A percentile compares a stretch with the other conserved stretches of the same genome.
Evolutionary conservation across 257 asterid species (phyloP).

Genomic region (Fraxinus cuspidata): DNA sequence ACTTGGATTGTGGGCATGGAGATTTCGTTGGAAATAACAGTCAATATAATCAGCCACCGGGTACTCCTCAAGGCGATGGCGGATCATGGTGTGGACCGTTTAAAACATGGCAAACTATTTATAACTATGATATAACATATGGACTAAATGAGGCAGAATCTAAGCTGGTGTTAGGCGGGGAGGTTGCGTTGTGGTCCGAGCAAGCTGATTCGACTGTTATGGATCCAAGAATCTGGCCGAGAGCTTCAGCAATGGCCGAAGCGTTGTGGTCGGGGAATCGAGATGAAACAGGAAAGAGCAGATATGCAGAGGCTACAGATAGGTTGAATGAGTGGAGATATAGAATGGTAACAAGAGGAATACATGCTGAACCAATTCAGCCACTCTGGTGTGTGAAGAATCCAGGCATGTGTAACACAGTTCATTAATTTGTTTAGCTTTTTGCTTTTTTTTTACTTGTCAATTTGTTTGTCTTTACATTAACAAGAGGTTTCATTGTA

Average conservation of each 20-base stretch:
- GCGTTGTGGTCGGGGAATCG: constrained; percentile 84
- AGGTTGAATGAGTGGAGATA: constrained; percentile 87
- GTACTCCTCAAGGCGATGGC: constrained; percentile 55
- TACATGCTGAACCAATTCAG: constrained; percentile 85
- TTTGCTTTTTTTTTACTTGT: too few species aligned
- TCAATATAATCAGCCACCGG: constrained; percentile 57
- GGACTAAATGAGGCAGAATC: constrained; percentile 58
- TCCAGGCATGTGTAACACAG: constrained; percentile 85
- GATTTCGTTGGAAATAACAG: constrained; percentile 58
- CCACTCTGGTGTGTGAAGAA: constrained; percentile 91
- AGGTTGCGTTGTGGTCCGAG: constrained; percentile 91
- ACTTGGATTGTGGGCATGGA: constrained; percentile 96
- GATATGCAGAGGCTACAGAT: constrained; percentile 78
- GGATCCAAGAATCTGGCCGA: constrained; percentile 86
- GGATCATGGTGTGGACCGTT: constrained; percentile 95
- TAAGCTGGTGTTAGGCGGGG: constrained; percentile 80
- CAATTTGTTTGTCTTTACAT: too few species aligned
- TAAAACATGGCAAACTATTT: constrained; percentile 85
- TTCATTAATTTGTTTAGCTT: constrained; percentile 20
- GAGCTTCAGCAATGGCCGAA: constrained; percentile 85
- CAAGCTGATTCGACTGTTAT: constrained; percentile 82
- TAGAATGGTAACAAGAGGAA: constrained; percentile 74
- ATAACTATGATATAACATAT: constrained; percentile 76
- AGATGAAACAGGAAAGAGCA: constrained; percentile 66
- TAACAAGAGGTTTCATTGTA: too few species aligned